A percentile compares a stretch with the other conserved stretches of the same genome.
Evolutionary conservation across 2,329 filamentous ascomycete genomes (phyloP).

Genomic region (Metarhizium album): DNA sequence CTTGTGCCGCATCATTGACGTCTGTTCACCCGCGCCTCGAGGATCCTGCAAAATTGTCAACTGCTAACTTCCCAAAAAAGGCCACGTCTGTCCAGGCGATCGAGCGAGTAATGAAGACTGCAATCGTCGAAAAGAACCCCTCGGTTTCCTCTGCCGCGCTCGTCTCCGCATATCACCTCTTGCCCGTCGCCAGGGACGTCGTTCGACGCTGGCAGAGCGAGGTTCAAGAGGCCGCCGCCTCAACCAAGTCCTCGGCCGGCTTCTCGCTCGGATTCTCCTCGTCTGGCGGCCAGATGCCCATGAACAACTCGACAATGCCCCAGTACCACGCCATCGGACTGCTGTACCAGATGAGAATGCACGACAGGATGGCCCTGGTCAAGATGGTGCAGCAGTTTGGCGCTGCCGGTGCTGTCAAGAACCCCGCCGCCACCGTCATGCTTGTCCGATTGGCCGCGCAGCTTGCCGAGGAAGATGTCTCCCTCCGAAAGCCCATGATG

Average conservation of each 20-base stretch:
- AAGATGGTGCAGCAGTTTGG: constrained; percentile 99
- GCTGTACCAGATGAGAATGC: constrained; percentile 92
- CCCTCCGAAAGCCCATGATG: constrained; percentile 92
- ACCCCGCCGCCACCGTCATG: constrained; percentile 83
- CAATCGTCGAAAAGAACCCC: constrained; percentile 97
- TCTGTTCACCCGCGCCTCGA: constrained; percentile 31
- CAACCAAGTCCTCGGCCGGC: constrained; percentile 75
- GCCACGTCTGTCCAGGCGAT: constrained; percentile 94
- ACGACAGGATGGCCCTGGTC: constrained; percentile 95
- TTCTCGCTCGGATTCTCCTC: constrained; percentile 90
- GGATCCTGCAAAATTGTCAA: not conserved
- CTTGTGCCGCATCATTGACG: constrained; percentile 92
- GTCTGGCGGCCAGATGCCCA: constrained; percentile 59
- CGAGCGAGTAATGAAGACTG: constrained; percentile 96
- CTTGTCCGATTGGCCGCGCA: constrained; percentile 87
- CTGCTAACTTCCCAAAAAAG: constrained; percentile 31
- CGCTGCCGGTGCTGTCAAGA: constrained; percentile 84
- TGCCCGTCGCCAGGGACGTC: constrained; percentile 90
- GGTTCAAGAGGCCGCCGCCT: constrained; percentile 90
- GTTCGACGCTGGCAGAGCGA: constrained; percentile 97
- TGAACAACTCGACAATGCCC: constrained; percentile 93
- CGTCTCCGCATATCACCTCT: constrained; percentile 93
- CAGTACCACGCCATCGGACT: constrained; percentile 98
- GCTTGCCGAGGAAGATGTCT: constrained; percentile 83
- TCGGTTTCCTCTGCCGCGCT: constrained; percentile 93